Percentiles rank a stretch among this genome's conserved stretches.
These are phyloP conservation scores for Lycium ferocissimum DNA, from an alignment of 257 asterid species.

Conservation along the genomic window DNA sequence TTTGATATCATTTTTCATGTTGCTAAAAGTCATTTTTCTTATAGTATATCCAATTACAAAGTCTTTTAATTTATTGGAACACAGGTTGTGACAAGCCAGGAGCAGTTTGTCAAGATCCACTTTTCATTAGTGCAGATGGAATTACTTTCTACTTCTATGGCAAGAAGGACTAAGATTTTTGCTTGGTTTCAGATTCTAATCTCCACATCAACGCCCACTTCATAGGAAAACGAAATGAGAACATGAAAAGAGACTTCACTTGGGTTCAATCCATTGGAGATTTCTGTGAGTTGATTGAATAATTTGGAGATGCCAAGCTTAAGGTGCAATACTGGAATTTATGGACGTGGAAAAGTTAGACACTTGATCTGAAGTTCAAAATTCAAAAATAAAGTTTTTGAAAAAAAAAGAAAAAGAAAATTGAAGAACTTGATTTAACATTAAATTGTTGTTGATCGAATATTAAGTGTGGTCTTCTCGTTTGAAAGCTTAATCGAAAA, in stretches of 20 bases:
- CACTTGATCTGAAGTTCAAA: too few relatives aligned
- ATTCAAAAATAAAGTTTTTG: too few relatives aligned
- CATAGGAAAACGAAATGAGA: constrained; percentile 53
- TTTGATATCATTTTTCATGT: background rate
- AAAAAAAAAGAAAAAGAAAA: too few relatives aligned
- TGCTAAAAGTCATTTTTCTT: constrained; percentile 1
- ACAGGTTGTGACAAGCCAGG: constrained; percentile 69
- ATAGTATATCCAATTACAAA: background rate
- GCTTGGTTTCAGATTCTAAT: constrained; percentile 61
- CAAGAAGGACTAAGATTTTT: constrained; percentile 54
- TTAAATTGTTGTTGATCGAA: background rate
- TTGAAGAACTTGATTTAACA: too few relatives aligned
- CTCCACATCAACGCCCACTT: constrained; percentile 72
- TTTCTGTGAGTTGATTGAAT: constrained; percentile 29
- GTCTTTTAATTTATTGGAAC: background rate
- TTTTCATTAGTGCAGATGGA: constrained; percentile 77
- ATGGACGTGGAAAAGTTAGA: too few relatives aligned
- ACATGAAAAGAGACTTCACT: constrained; percentile 63
- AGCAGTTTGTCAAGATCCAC: constrained; percentile 77
- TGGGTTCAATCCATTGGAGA: constrained; percentile 69
- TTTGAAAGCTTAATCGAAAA: too few relatives aligned
- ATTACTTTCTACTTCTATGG: constrained; percentile 78
- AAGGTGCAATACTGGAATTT: constrained; percentile 50
- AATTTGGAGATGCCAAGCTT: constrained; percentile 48
- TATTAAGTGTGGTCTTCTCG: too few relatives aligned